phyloP scores from a whole-genome alignment of 495 filamentous ascomycete genomes.

The Sordaria brevicollis region DNA sequence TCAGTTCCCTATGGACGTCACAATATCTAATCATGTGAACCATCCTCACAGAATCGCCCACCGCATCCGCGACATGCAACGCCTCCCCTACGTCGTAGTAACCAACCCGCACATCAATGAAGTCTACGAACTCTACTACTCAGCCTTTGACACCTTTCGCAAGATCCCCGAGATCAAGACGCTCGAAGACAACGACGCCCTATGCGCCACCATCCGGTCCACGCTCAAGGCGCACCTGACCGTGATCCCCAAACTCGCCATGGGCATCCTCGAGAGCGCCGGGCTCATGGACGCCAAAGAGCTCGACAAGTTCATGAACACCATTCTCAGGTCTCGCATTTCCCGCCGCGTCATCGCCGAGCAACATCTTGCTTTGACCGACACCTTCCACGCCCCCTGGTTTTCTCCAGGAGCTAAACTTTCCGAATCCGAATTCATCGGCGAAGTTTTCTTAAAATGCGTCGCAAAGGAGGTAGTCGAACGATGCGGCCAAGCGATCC shows the following conservation, averaged over 20 bases:
- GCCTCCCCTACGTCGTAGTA: conserved; percentile 87
- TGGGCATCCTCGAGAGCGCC: conserved; percentile 83
- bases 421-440: conserved; percentile 76
- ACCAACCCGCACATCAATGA: conserved; percentile 89
- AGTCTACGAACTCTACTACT: conserved; percentile 95
- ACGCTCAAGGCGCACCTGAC: conserved; percentile 81
- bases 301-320: conserved; percentile 93
- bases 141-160: conserved; percentile 83
- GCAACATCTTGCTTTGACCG: conserved; percentile 92
- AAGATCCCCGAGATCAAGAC: conserved; percentile 73
- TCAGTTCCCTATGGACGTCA: background rate
- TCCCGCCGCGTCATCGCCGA: conserved; percentile 95
- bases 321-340: conserved; percentile 80
- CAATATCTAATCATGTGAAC: background rate
- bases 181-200: conserved; percentile 80
- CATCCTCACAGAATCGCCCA: conserved; percentile 59
- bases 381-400: conserved; percentile 88
- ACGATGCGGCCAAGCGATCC: conserved; percentile 63
- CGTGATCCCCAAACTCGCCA: conserved; percentile 87
- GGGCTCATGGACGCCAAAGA: conserved; percentile 66
- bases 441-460: conserved; percentile 91
- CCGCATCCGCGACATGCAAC: conserved; percentile 94
- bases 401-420: conserved; percentile 76
- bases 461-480: conserved; percentile 83
- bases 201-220: conserved; percentile 70